Conservation (phyloP, 768 basidiomycete species). For the Boletales sp. region DNA sequence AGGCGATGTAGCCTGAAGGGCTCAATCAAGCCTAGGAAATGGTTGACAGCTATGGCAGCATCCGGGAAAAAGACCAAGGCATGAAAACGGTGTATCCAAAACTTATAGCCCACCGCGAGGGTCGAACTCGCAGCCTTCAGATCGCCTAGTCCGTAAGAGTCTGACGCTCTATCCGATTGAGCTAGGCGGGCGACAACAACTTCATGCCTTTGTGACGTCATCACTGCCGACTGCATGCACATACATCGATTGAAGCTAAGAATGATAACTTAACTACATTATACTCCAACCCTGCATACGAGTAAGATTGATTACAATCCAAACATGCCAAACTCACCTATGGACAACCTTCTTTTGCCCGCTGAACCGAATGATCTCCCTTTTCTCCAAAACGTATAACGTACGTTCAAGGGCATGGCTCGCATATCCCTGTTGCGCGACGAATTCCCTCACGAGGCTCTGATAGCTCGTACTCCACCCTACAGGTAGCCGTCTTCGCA, state of each 20-base stretch:
- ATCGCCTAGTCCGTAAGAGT: conserved; percentile 49
- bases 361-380: conserved; percentile 85
- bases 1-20: too few relatives aligned
- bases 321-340: conserved; percentile 27
- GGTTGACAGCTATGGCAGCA: too few relatives aligned
- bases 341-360: conserved; percentile 56
- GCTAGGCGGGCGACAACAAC: conserved; percentile 50
- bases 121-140: conserved; percentile 65
- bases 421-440: conserved; percentile 86
- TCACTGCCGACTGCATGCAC: not conserved
- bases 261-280: not conserved
- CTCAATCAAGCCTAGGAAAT: too few relatives aligned
- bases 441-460: conserved; percentile 89
- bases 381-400: conserved; percentile 88
- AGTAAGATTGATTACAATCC: not conserved
- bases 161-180: conserved; percentile 69
- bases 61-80: not conserved
- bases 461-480: conserved; percentile 98
- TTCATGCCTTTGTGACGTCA: too few relatives aligned
- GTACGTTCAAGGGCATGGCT: conserved; percentile 89
- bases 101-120: conserved; percentile 58
- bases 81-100: not conserved
- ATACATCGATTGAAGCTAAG: not conserved
- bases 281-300: conserved; percentile 30
- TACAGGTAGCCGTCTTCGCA: conserved; percentile 78